Evolutionary conservation across 2,329 filamentous ascomycete genomes (phyloP), one percentile per base, ranked within the genome.

Genomic region (Sclerotinia glacialis): DNA sequence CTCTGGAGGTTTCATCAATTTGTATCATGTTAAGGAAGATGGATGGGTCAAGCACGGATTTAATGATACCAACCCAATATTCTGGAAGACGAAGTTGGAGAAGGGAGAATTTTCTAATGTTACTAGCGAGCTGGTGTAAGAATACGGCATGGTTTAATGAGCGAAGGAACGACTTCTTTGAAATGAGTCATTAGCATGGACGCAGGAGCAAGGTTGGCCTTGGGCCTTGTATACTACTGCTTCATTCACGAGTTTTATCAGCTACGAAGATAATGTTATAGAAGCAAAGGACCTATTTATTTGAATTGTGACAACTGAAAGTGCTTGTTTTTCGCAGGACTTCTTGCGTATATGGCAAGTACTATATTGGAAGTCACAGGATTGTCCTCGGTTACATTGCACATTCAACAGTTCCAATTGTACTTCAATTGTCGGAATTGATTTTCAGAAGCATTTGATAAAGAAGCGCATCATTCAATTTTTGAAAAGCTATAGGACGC

Each of bases 11-110:
- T 98, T 87, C 82, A 97, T 99, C 85, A 99, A 99, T 83, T 78
- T 98, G 77, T 99, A 99, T 81, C 95, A 99, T 77, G 93, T 99
- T 78, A 97, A 97, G 88, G 94, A 99, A 83, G 90, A 93, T 23
- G 95, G 95, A 74, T 99, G 95, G 95, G 93, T 96, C 76, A 97
- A 96, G 86, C 94, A 98, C 78, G 95, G 95, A 70, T 99, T 99
- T 85, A 93, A 84, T 77, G 95, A 99, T 80, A 98, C 94, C 74
- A 97, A 98, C 83, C 94, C 94, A 54, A 96, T 98, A 78, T 99
- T 99, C 89, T 99, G 95, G 95, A 90, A 96, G 85, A 97, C 93
- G 60, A 99, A 99, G 88, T 81, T 99, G 76, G 90, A 97, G 79
- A 96, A 96, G 87, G 93, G 93, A 79, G 95, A 99, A 83, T 99